Evolutionary conservation across 169 alveolate genomes (phyloP).

Genomic region (Condylostoma magnum): DNA sequence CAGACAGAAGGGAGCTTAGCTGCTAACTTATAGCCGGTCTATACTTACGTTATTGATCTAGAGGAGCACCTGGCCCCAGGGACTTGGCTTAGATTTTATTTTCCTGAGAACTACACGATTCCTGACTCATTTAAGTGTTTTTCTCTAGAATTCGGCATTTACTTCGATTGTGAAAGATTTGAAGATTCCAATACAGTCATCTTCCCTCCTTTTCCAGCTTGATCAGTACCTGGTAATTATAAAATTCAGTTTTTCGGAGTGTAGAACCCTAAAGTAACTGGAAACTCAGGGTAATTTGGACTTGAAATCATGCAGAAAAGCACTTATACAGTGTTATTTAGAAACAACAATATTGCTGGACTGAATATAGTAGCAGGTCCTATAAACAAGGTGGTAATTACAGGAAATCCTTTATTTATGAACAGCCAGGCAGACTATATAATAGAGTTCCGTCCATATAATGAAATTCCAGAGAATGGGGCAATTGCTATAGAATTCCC

Average conservation of each 20-base stretch:
- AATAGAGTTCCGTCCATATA: conserved; percentile 6
- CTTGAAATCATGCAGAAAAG: conserved; percentile 9
- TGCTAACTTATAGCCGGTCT: conserved; percentile 14
- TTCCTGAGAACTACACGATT: background rate
- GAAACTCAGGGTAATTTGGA: background rate
- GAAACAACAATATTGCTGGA: background rate
- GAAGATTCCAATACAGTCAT: background rate
- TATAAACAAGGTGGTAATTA: background rate
- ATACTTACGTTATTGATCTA: background rate
- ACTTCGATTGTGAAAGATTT: background rate
- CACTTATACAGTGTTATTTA: conserved; percentile 20
- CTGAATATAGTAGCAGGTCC: conserved; percentile 14
- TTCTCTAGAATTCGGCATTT: conserved; percentile 4
- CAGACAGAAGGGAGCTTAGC: background rate
- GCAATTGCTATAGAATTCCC: background rate
- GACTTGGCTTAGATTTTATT: conserved; percentile 18
- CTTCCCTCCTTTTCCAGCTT: background rate
- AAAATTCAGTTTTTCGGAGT: conserved; percentile 2
- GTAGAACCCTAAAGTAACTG: conserved; percentile 10
- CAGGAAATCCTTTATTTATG: conserved; percentile 1
- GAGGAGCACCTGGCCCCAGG: background rate
- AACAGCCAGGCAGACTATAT: background rate
- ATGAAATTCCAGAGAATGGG: conserved; percentile 23
- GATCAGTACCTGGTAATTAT: background rate
- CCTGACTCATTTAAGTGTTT: background rate